These are phyloP conservation scores for Trametopsis cervina DNA, from an alignment of 768 basidiomycete species.

Conservation along the genomic window DNA sequence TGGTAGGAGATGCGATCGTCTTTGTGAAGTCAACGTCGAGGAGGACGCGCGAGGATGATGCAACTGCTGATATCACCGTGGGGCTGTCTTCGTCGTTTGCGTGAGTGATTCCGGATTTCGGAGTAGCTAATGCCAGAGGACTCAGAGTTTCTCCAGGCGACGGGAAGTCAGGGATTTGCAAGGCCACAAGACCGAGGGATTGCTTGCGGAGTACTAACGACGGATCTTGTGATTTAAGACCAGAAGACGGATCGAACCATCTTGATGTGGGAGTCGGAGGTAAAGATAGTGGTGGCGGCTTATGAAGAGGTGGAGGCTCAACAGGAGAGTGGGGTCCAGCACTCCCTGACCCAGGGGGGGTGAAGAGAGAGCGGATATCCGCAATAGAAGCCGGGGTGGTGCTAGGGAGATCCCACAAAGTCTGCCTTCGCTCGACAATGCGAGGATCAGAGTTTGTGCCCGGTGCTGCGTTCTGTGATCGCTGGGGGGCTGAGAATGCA, in stretches of 20 bases:
- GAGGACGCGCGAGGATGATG: too few species aligned
- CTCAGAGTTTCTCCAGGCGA: conserved; percentile 20
- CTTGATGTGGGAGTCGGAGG: conserved; percentile 27
- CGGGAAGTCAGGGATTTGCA: conserved; percentile 15
- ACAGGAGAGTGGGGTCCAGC: conserved; percentile 14
- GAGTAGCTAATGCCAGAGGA: conserved; percentile 17
- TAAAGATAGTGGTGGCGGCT: conserved; percentile 20
- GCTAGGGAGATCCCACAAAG: conserved; percentile 21
- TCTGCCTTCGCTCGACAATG: conserved; percentile 18
- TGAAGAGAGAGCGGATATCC: too few species aligned
- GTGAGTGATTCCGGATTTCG: too few species aligned
- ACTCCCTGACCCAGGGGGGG: conserved; percentile 5
- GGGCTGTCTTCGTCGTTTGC: too few species aligned
- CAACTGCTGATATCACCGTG: too few species aligned
- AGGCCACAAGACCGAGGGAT: conserved; percentile 18
- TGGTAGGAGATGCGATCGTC: conserved; percentile 2
- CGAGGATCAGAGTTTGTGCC: conserved; percentile 4
- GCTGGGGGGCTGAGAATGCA: too few species aligned
- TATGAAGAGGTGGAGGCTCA: conserved; percentile 20
- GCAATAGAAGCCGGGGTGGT: conserved; percentile 12
- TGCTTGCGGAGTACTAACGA: conserved; percentile 13
- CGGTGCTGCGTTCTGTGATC: too few species aligned
- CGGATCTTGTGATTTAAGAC: conserved; percentile 9
- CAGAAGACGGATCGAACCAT: conserved; percentile 18
- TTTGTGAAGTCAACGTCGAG: too few species aligned